Percentiles rank a stretch among this genome's conserved stretches.
These are phyloP conservation scores for Zoysia japonica DNA, from an alignment of 176 grass and related monocot species.

Conservation along the genomic window DNA sequence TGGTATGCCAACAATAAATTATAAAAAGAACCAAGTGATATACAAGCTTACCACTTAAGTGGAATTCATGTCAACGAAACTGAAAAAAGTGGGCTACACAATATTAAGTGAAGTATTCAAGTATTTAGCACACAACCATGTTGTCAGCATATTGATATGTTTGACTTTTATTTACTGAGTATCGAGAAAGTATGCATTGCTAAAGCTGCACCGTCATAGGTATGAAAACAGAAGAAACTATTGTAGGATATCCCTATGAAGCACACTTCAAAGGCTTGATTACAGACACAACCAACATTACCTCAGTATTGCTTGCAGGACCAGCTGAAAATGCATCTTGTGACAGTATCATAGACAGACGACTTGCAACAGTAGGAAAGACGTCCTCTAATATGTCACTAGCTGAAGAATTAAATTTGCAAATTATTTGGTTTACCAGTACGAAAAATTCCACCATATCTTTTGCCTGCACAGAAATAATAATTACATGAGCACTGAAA, in stretches of 20 bases:
- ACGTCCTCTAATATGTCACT: conserved; percentile 72
- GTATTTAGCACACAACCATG: background rate
- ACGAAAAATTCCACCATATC: conserved; percentile 94
- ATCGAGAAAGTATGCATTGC: background rate
- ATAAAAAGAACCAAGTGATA: conserved; percentile 18
- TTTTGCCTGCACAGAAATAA: conserved; percentile 65
- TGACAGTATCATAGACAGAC: conserved; percentile 63
- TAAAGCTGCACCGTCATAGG: conserved; percentile 2
- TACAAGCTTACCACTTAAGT: conserved; percentile 16
- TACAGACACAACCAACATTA: conserved; percentile 42
- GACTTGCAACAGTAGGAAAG: conserved; percentile 82
- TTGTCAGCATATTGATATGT: background rate
- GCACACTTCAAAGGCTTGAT: conserved; percentile 14
- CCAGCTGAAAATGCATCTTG: conserved; percentile 77
- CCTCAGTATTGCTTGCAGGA: conserved; percentile 74
- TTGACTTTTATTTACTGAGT: conserved; percentile 9
- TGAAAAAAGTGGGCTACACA: background rate
- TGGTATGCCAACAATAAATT: conserved; percentile 26
- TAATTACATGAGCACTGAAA: conserved; percentile 4
- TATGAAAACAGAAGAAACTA: conserved; percentile 4
- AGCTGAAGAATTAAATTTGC: conserved; percentile 82
- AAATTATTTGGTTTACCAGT: conserved; percentile 87
- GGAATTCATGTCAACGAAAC: background rate
- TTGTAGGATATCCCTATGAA: conserved; percentile 5
- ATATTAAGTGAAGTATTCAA: background rate